These are phyloP conservation scores for Asclepias syriaca DNA, from an alignment of 257 asterid genomes.

Conservation along the genomic window DNA sequence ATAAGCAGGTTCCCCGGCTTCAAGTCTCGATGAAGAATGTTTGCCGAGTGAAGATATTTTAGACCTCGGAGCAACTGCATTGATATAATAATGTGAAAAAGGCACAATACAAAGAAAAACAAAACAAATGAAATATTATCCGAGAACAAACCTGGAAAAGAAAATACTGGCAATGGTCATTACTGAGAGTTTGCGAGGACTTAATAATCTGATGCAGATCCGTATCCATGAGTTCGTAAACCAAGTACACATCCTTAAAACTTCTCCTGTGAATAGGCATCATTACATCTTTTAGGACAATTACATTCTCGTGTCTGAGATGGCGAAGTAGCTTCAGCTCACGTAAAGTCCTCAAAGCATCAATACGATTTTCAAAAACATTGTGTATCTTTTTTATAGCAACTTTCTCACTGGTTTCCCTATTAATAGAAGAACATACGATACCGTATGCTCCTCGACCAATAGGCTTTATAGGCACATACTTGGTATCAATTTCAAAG, in stretches of 20 bases:
- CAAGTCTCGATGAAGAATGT: constrained; percentile 26
- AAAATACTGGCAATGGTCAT: constrained; percentile 28
- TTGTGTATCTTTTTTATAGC: constrained; percentile 27
- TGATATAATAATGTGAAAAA: neutral
- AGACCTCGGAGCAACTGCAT: constrained; percentile 27
- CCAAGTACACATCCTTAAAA: constrained; percentile 28
- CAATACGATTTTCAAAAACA: constrained; percentile 26
- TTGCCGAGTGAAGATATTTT: constrained; percentile 27
- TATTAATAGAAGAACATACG: constrained; percentile 24
- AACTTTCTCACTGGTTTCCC: constrained; percentile 24
- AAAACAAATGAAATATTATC: neutral
- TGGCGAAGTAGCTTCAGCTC: constrained; percentile 27
- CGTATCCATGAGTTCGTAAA: constrained; percentile 28
- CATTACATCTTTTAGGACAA: constrained; percentile 26
- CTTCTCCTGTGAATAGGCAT: constrained; percentile 27
- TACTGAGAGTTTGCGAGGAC: constrained; percentile 26
- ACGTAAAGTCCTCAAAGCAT: constrained; percentile 26
- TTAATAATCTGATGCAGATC: constrained; percentile 27
- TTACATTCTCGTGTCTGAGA: constrained; percentile 27
- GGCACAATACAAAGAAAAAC: neutral
- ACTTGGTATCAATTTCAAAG: constrained; percentile 26
- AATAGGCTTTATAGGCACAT: constrained; percentile 27
- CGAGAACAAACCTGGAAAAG: constrained; percentile 20
- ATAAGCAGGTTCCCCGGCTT: constrained; percentile 26
- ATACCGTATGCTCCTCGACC: constrained; percentile 30